Evolutionary conservation across 2,329 filamentous ascomycete species (phyloP).

Genomic region (Dactylellina cionopaga): DNA sequence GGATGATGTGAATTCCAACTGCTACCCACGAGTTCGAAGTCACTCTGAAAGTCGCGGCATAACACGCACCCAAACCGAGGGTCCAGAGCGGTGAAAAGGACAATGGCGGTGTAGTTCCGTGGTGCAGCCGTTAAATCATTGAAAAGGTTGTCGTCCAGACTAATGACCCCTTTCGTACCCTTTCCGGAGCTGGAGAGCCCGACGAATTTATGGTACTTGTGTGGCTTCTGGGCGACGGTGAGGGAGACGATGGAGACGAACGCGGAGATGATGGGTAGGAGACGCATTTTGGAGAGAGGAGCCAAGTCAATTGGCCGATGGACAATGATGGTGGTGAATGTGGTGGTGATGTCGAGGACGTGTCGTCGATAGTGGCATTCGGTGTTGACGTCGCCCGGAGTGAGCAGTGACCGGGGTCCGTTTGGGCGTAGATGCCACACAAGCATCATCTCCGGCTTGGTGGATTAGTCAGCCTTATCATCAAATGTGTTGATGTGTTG

Average conservation of each 20-base stretch:
- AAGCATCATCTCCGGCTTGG: constrained; percentile 18
- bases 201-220: constrained; percentile 54
- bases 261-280: constrained; percentile 36
- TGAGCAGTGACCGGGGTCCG: constrained; percentile 3
- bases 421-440: constrained; percentile 49
- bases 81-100: constrained; percentile 89
- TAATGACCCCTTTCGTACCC: constrained; percentile 54
- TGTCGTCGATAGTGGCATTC: constrained; percentile 12
- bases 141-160: constrained; percentile 81
- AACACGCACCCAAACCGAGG: constrained; percentile 83
- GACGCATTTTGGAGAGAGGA: constrained; percentile 36
- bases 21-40: constrained; percentile 86
- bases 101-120: constrained; percentile 82
- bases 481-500: constrained; percentile 31
- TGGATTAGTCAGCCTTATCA: constrained; percentile 27
- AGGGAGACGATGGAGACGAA: constrained; percentile 45
- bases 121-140: constrained; percentile 77
- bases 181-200: constrained; percentile 42
- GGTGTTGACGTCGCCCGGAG: constrained; percentile 12
- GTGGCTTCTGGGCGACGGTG: constrained; percentile 40
- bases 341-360: constrained; percentile 31
- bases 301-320: constrained; percentile 49
- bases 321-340: neutral
- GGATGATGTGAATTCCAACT: constrained; percentile 90
- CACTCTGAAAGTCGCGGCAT: constrained; percentile 90